A percentile compares a stretch with the other conserved stretches of the same genome.
phyloP scores from a whole-genome alignment of 352 stramenopile species.

The Phytophthora citricola region DNA sequence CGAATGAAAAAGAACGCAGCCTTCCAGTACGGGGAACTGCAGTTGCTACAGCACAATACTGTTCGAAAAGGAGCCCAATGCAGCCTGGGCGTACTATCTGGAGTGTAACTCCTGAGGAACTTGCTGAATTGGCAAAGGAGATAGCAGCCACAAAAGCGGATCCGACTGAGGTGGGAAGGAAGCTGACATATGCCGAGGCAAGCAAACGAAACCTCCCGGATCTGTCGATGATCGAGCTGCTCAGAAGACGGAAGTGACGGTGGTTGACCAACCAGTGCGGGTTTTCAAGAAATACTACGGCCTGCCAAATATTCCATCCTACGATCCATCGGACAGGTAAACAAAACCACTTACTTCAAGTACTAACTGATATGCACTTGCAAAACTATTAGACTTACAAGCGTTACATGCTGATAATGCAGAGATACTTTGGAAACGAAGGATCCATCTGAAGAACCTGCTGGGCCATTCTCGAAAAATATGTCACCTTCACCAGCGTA shows the following conservation, averaged over 20 bases:
- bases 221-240: slow-evolving; percentile 2
- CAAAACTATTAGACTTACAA: slow-evolving; percentile 1
- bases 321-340: slow-evolving; percentile 4
- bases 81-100: slow-evolving; percentile 38
- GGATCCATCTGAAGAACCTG: neutral
- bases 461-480: slow-evolving; percentile 1
- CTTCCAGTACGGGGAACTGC: no score
- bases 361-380: neutral
- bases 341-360: neutral
- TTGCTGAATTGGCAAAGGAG: slow-evolving; percentile 30
- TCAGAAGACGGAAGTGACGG: neutral
- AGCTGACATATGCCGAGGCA: slow-evolving; percentile 32
- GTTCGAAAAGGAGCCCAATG: neutral
- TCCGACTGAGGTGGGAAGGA: neutral
- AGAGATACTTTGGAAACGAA: slow-evolving; percentile 20
- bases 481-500: slow-evolving; percentile 16
- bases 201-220: slow-evolving; percentile 27
- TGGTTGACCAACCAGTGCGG: slow-evolving; percentile 3
- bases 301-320: slow-evolving; percentile 29
- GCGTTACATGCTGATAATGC: slow-evolving; percentile 2
- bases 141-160: slow-evolving; percentile 13
- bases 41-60: neutral
- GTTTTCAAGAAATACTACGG: slow-evolving; percentile 44
- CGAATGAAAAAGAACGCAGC: neutral
- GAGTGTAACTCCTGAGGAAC: slow-evolving; percentile 41